Evolutionary conservation across 2,329 filamentous ascomycete species (phyloP).

Genomic region (Sporothrix globosa): DNA sequence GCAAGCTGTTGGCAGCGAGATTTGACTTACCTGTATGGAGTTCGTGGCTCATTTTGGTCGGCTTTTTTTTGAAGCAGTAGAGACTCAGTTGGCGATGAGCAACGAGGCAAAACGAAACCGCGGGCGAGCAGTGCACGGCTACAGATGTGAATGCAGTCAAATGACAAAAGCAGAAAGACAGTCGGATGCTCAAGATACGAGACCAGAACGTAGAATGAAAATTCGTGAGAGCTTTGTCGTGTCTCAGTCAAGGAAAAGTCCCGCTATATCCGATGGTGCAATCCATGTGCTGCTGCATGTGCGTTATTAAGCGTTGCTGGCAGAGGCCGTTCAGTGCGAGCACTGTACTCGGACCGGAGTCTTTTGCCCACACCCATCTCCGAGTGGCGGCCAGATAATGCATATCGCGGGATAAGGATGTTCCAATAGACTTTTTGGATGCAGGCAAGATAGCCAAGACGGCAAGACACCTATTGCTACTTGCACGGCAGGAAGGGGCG

Average conservation of each 20-base stretch:
- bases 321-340: background rate
- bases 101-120: background rate
- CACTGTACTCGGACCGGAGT: background rate
- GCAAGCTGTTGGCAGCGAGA: too few relatives aligned
- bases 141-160: background rate
- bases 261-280: background rate
- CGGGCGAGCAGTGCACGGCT: background rate
- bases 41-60: slow-evolving; percentile 13
- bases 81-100: background rate
- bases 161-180: too few relatives aligned
- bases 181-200: background rate
- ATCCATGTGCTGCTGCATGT: background rate
- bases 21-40: slow-evolving; percentile 19
- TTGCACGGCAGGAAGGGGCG: background rate
- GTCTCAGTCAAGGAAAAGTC: background rate
- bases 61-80: background rate
- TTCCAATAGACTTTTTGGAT: background rate
- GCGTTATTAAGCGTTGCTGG: background rate
- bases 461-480: background rate
- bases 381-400: background rate
- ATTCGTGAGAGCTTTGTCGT: too few relatives aligned
- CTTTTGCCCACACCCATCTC: slow-evolving; percentile 5
- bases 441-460: background rate
- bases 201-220: background rate
- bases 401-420: background rate